Percentiles rank a stretch among this genome's conserved stretches.
Evolutionary conservation across 768 basidiomycete genomes (phyloP).

Genomic region (Boletus speciosus): DNA sequence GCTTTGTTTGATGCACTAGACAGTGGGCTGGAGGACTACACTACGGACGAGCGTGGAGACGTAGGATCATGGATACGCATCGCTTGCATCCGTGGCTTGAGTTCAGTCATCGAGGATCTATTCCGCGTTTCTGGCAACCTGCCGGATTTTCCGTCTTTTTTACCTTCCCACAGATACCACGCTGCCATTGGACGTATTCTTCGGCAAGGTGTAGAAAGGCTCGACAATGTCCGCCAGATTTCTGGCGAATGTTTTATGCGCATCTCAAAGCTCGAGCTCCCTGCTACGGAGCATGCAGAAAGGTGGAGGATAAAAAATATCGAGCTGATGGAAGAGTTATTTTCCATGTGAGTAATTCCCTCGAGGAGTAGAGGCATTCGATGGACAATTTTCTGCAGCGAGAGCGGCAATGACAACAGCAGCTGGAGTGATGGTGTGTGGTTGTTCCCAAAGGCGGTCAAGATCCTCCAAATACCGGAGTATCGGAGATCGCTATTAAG

Average conservation of each 20-base stretch:
- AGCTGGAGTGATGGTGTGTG: slow-evolving; percentile 71
- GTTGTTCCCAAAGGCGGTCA: slow-evolving; percentile 73
- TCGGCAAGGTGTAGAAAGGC: slow-evolving; percentile 86
- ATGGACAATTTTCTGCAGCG: slow-evolving; percentile 24
- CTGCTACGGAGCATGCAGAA: slow-evolving; percentile 36
- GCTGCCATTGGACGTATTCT: slow-evolving; percentile 61
- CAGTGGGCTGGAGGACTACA: slow-evolving; percentile 85
- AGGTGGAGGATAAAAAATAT: slow-evolving; percentile 53
- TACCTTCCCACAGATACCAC: slow-evolving; percentile 58
- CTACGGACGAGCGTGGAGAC: slow-evolving; percentile 91
- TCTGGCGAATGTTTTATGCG: slow-evolving; percentile 61
- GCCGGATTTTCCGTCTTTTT: slow-evolving; percentile 50
- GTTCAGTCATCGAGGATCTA: slow-evolving; percentile 49
- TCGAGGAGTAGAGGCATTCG: neutral
- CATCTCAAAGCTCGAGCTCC: slow-evolving; percentile 48
- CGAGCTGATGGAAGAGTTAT: slow-evolving; percentile 48
- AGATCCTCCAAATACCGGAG: slow-evolving; percentile 54
- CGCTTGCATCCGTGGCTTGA: slow-evolving; percentile 66
- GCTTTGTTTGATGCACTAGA: slow-evolving; percentile 54
- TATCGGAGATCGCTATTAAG: slow-evolving; percentile 63
- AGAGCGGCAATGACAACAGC: slow-evolving; percentile 27
- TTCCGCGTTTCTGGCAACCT: slow-evolving; percentile 42
- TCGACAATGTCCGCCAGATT: slow-evolving; percentile 85
- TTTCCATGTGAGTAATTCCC: slow-evolving; percentile 42
- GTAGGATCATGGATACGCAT: slow-evolving; percentile 95